These are phyloP conservation scores for Pinus taeda DNA, from an alignment of 75 land plant genomes.

Conservation along the genomic window DNA sequence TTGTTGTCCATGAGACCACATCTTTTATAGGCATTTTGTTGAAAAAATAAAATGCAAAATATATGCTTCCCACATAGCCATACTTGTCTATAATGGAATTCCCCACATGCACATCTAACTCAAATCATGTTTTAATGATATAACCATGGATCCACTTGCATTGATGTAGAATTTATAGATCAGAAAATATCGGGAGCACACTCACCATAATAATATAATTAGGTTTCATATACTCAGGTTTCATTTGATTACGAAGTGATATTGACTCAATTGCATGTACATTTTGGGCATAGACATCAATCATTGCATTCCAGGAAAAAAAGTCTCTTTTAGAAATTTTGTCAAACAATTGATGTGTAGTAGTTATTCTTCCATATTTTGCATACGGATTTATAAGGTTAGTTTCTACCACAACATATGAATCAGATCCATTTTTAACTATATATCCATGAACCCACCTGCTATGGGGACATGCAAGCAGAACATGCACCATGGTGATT, in stretches of 20 bases:
- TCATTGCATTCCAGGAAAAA: constrained; percentile 47
- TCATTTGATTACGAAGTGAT: too few relatives aligned
- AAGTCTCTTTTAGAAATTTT: background rate
- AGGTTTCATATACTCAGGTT: constrained; percentile 28
- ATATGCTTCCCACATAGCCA: constrained; percentile 32
- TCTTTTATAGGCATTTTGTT: too few relatives aligned
- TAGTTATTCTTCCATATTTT: background rate
- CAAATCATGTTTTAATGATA: constrained; percentile 9
- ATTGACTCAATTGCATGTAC: constrained; percentile 31
- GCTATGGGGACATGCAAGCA: constrained; percentile 25
- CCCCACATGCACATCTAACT: constrained; percentile 1
- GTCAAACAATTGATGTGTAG: constrained; percentile 3
- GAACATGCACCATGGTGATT: constrained; percentile 22
- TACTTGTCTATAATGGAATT: constrained; percentile 40
- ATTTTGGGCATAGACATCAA: constrained; percentile 40
- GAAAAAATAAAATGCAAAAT: too few relatives aligned
- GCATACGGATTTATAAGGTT: constrained; percentile 2
- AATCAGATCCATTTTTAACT: too few relatives aligned
- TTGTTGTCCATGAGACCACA: too few relatives aligned
- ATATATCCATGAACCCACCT: too few relatives aligned
- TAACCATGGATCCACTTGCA: constrained; percentile 39
- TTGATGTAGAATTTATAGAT: background rate
- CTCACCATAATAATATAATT: constrained; percentile 16
- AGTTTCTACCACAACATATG: background rate
- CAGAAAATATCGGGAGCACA: constrained; percentile 29